Percentiles rank a stretch among this genome's conserved stretches.
phyloP scores from a whole-genome alignment of 441 rosid species.

The Adansonia rubrostipa region DNA sequence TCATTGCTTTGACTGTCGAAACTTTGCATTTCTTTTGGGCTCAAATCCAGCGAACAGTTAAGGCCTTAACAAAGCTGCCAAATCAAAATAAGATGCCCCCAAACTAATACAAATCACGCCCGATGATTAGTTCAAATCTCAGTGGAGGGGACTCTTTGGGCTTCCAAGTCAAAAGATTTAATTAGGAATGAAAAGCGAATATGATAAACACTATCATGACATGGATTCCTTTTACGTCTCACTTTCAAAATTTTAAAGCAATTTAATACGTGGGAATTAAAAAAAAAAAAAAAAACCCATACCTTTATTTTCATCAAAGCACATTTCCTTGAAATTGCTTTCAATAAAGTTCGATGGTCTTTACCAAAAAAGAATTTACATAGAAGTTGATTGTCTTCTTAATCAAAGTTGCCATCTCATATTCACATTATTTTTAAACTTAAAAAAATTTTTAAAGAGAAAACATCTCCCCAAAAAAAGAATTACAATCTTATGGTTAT shows the following conservation, averaged over 20 bases:
- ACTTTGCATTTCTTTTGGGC: too few relatives aligned
- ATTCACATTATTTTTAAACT: too few relatives aligned
- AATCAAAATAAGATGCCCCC: too few relatives aligned
- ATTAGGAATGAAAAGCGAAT: neutral
- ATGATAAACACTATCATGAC: neutral
- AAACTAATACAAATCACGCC: neutral
- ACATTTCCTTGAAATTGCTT: constrained; percentile 14
- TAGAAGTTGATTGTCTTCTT: too few relatives aligned
- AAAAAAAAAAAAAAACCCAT: neutral
- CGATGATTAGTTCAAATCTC: neutral
- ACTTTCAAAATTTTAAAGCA: too few relatives aligned
- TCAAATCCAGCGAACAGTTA: too few relatives aligned
- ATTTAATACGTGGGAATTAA: neutral
- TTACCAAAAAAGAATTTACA: neutral
- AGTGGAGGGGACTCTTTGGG: neutral
- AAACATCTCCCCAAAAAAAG: too few relatives aligned
- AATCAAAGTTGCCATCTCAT: too few relatives aligned
- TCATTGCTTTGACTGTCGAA: too few relatives aligned
- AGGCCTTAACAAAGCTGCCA: too few relatives aligned
- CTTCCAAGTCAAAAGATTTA: neutral
- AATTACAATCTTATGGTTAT: too few relatives aligned
- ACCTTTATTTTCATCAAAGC: neutral
- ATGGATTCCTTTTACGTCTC: neutral
- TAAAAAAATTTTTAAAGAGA: too few relatives aligned
- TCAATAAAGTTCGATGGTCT: constrained; percentile 19